These are phyloP conservation scores for Hemisphaericaspora lyxosophila DNA, from an alignment of 1,139 yeast genomes.

Conservation along the genomic window DNA sequence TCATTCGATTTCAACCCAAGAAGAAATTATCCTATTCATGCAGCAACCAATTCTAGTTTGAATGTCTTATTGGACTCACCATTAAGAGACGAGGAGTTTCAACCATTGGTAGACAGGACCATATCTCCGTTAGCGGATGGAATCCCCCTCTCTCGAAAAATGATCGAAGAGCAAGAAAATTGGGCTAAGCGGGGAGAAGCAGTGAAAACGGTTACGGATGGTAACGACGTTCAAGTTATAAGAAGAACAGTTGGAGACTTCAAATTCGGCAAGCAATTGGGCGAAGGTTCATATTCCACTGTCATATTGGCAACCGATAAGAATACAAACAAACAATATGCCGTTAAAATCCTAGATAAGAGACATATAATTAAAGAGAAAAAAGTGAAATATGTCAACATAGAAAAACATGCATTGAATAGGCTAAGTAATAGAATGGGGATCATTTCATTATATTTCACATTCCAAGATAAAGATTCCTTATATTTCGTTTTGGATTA, in stretches of 20 bases:
- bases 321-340: slow-evolving; percentile 71
- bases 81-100: slow-evolving; percentile 17
- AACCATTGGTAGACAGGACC: slow-evolving; percentile 12
- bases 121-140: slow-evolving; percentile 10
- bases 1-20: slow-evolving; percentile 30
- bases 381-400: slow-evolving; percentile 93
- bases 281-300: slow-evolving; percentile 96
- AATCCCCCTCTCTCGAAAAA: slow-evolving; percentile 6
- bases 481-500: slow-evolving; percentile 89
- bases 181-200: slow-evolving; percentile 47
- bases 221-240: slow-evolving; percentile 23
- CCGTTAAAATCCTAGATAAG: slow-evolving; percentile 89
- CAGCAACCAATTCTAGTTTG: slow-evolving; percentile 36
- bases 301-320: slow-evolving; percentile 85
- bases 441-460: slow-evolving; percentile 81
- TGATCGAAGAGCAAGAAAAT: slow-evolving; percentile 13
- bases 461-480: slow-evolving; percentile 88
- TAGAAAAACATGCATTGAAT: slow-evolving; percentile 90
- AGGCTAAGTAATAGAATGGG: slow-evolving; percentile 73
- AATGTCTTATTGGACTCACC: slow-evolving; percentile 40
- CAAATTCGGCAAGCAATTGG: slow-evolving; percentile 80
- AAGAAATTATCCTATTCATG: slow-evolving; percentile 15
- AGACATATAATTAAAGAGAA: slow-evolving; percentile 92
- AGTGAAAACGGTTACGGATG: slow-evolving; percentile 20
- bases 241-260: slow-evolving; percentile 80